Base-by-base conservation (phyloP, 768 basidiomycete genomes). In the Pleurotus sapidus region DNA sequence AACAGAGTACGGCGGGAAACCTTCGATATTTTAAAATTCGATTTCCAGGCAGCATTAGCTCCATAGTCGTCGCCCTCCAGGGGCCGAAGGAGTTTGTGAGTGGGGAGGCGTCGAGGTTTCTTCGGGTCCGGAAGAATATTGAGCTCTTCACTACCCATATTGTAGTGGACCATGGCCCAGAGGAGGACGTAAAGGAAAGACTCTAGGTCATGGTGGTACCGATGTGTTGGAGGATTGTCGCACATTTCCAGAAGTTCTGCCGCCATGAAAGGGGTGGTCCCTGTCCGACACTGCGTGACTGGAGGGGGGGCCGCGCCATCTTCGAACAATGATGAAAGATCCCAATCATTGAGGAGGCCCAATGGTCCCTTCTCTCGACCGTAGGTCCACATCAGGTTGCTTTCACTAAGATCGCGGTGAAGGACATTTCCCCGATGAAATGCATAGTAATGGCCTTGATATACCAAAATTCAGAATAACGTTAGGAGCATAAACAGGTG, bases 241-340 rank as follows among this genome's bases (percentile, higher is more conserved):
- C 55, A 49, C 1, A 59, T 12, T 8, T 25, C 57, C 17, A 72
- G 61, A 17, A 74, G 57, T 8, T 68, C 65, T 1, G 68, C n/a
- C 1, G 69, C 70, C 66, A 73, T 74, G 62, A 74, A 75, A 27
- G 69, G 64, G 3, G 68, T 49, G 9, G 64, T 69, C 6, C 69
- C 66, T 3, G 67, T 67, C 3, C 59, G 59, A 14, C 42, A 43
- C 5, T 43, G 15, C 7, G 42, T 6, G 5, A 43, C 42, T 11
- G 42, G 42, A 12, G 14, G 4, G 20, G 63, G 57, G 5, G 40
- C 55, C 2, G 58, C 61, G 24, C 30, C 57, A n/a, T 18, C 14
- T 0, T 8, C n/a, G 11, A 18, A 9, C 18, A 34, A 11, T 8
- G 30, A 34, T 24, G 65, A 56, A 24, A 72, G 60, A 59, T 74